Evolutionary conservation across 805 yeast genomes (phyloP), one percentile per base, ranked within the genome.

Genomic region (Kodamaea neixiangensis): DNA sequence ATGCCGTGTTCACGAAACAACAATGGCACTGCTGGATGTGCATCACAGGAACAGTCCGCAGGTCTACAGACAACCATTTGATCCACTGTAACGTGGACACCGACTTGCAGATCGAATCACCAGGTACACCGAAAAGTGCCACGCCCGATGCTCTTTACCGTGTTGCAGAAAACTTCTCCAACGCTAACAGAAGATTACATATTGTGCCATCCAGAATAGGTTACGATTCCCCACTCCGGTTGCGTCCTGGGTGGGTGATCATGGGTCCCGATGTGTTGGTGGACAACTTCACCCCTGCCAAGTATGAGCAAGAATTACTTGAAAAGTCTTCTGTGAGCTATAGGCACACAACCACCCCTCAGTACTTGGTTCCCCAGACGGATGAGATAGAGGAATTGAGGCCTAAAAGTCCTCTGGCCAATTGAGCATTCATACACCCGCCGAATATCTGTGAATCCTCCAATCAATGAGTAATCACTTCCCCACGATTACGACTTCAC

Each of bases 1-100:
- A 56, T 25, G 34, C 69, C 1, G 63, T 88, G 20, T 76, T 88
- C 49, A 83, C 82, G 53, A 82, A 85, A 52, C 83, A 87, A 67
- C 94, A 87, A 68, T 92, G 97, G 97, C 97, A 93, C 69, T 92
- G 97, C 61, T 87, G 97, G 88, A 91, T 92, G 97, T 93, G 97
- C 59, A 87, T 92, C 48, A 92, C 96, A 2, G 97, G 97, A 2
- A 92, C 97, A 0, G 93, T 92, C 6, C 77, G 97, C 62, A 78
- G 97, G 60, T 82, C 96, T 1, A 82, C 85, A 0, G 97, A 92
- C 68, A 80, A 80, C 11, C 91, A 89, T 65, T 74, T 92, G 52
- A 91, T 92, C 54, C 96, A 92, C 65, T 93, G 97, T 70, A 92
- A 92, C 62, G 82, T 92, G 37, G 96, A 92, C 61, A 91, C 97